phyloP scores from a whole-genome alignment of 805 yeast species.

The Ogataea thermomethanolica region DNA sequence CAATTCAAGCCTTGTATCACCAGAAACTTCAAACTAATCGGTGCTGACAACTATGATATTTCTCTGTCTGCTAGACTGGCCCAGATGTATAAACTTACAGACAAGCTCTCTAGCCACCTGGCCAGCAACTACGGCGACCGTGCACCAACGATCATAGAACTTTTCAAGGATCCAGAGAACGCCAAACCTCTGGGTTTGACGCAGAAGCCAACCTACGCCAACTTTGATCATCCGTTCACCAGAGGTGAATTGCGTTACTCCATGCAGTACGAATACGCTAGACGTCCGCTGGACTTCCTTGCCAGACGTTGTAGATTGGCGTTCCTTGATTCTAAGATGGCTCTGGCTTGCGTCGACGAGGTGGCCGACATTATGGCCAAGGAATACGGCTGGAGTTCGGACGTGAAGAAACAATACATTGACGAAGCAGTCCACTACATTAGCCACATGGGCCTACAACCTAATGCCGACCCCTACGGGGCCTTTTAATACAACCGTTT shows the following conservation, averaged over 20 bases:
- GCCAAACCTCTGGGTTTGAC: slow-evolving; percentile 60
- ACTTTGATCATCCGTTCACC: slow-evolving; percentile 79
- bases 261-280: slow-evolving; percentile 74
- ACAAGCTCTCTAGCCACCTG: slow-evolving; percentile 75
- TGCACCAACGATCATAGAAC: slow-evolving; percentile 71
- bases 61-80: slow-evolving; percentile 75
- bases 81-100: slow-evolving; percentile 71
- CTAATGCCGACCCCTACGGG: slow-evolving; percentile 27
- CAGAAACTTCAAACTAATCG: slow-evolving; percentile 55
- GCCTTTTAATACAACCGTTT: slow-evolving; percentile 7
- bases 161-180: slow-evolving; percentile 49
- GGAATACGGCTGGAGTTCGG: slow-evolving; percentile 70
- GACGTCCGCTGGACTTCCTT: slow-evolving; percentile 85
- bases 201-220: slow-evolving; percentile 34
- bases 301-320: slow-evolving; percentile 93
- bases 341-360: slow-evolving; percentile 73
- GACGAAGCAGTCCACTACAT: slow-evolving; percentile 53
- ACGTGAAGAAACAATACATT: slow-evolving; percentile 51
- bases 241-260: slow-evolving; percentile 87
- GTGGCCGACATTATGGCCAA: slow-evolving; percentile 83
- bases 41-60: slow-evolving; percentile 77
- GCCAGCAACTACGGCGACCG: slow-evolving; percentile 87
- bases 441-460: slow-evolving; percentile 53
- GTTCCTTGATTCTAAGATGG: slow-evolving; percentile 83
- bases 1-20: slow-evolving; percentile 48